These are phyloP conservation scores for Phytopythium montanum DNA, from an alignment of 352 stramenopile genomes.

Conservation along the genomic window DNA sequence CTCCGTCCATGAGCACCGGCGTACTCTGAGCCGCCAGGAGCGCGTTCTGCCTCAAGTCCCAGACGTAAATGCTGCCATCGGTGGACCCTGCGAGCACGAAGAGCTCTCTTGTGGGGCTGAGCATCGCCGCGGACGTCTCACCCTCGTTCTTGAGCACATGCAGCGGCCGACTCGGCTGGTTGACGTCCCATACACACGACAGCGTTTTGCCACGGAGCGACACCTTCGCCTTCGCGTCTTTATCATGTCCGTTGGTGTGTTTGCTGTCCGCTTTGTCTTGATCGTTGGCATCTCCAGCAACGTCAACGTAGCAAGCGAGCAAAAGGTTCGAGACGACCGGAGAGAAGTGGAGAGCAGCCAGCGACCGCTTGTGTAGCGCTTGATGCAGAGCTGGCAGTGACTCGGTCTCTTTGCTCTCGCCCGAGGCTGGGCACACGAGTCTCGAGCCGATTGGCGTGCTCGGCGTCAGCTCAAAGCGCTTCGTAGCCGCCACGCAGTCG, in stretches of 20 bases:
- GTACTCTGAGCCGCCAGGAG: not conserved
- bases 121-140: slow-evolving; percentile 24
- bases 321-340: slow-evolving; percentile 44
- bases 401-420: slow-evolving; percentile 14
- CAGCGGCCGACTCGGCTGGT: slow-evolving; percentile 35
- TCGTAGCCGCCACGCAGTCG: slow-evolving; percentile 5
- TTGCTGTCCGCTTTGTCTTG: slow-evolving; percentile 3
- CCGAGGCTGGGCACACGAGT: slow-evolving; percentile 9
- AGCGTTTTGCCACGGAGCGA: slow-evolving; percentile 39
- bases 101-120: slow-evolving; percentile 50
- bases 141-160: slow-evolving; percentile 53
- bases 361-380: slow-evolving; percentile 24
- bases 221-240: not conserved
- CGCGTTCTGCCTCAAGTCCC: slow-evolving; percentile 44
- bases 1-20: slow-evolving; percentile 7
- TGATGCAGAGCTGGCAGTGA: slow-evolving; percentile 16
- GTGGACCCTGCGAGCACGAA: slow-evolving; percentile 52
- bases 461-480: slow-evolving; percentile 32
- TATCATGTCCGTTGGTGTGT: not conserved
- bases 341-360: slow-evolving; percentile 46
- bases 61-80: slow-evolving; percentile 63
- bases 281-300: not conserved
- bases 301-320: slow-evolving; percentile 30
- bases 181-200: slow-evolving; percentile 65
- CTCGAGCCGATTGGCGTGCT: slow-evolving; percentile 28